A percentile compares a stretch with the other conserved stretches of the same genome.
Conservation (phyloP, 257 asterid species). For the Thymus quinquecostatus region DNA sequence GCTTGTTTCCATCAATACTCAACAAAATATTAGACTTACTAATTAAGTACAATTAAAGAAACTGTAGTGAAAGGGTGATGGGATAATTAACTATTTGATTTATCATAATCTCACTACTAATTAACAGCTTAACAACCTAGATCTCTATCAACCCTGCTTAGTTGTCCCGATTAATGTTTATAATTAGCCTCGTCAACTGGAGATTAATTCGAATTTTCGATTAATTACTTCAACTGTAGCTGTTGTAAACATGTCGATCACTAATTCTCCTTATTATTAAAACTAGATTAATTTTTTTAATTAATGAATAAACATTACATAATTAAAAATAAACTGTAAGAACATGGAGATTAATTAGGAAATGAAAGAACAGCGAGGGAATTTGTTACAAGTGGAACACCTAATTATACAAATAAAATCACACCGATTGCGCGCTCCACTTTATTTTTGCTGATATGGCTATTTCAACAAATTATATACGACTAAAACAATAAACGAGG, state of each 20-base stretch:
- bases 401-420: no score
- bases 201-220: neutral
- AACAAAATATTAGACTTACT: neutral
- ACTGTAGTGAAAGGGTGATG: conserved; percentile 1
- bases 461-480: no score
- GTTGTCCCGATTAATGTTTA: conserved; percentile 9
- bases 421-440: no score
- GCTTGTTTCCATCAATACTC: no score
- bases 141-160: conserved; percentile 19
- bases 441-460: no score
- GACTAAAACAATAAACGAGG: no score
- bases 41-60: neutral
- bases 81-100: neutral
- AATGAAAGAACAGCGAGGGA: neutral
- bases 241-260: neutral
- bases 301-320: neutral
- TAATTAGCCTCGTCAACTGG: conserved; percentile 29
- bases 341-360: neutral
- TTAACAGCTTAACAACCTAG: conserved; percentile 23
- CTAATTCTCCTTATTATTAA: neutral
- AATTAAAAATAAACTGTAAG: neutral
- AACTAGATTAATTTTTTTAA: neutral
- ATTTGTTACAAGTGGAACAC: neutral
- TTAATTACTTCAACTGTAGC: conserved; percentile 1
- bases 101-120: neutral